Base-by-base conservation (phyloP, 1,284 basidiomycete species). In the Schizophyllum amplum region DNA sequence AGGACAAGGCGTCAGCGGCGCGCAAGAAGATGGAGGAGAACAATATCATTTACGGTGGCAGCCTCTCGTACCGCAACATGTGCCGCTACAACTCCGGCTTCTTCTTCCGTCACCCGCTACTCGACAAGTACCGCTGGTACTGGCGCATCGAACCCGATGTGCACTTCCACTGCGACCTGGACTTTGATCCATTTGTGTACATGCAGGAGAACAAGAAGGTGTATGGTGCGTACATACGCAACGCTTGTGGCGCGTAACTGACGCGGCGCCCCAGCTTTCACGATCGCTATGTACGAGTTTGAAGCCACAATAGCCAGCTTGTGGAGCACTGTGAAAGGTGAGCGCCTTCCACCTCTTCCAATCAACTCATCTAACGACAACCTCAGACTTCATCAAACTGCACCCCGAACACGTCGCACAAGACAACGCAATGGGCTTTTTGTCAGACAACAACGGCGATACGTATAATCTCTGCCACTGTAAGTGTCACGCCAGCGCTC, bases 391-490 rank as follows among this genome's bases (percentile, higher is more conserved):
- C 55, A 60, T 66, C 13, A 62, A 62, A 24, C 54, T 73, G 53
- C 70, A 90, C 66, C 84, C 87, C 0, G 72, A 86, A 58, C 79
- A 83, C 63, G 60, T 91, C 24, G 76, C 82, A 15, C 72, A 77
- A 49, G 78, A 86, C 63, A 91, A 91, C 65, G 76, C 83, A 13
- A 76, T 90, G 72, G 71, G 72, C 5, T 92, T 90, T 70, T 64
- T 92, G 58, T 83, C 82, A n/a, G 79, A 88, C 59, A 77, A 92
- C 65, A 71, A 77, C 48, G 83, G 87, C 33, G 72, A 82, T 53
- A 77, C 75, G 4, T 88, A 85, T 70, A 94, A 91, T 69, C 71
- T 81, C 47, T 93, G 88, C 66, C 90, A 91, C 66, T 91, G 84
- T 83, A 67, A 66, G 85, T 71, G 63, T 42, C 47, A 33, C 47